A percentile compares a stretch with the other conserved stretches of the same genome.
Conservation (phyloP, 1,139 yeast genomes). For the Citeromyces hawaiiensis region DNA sequence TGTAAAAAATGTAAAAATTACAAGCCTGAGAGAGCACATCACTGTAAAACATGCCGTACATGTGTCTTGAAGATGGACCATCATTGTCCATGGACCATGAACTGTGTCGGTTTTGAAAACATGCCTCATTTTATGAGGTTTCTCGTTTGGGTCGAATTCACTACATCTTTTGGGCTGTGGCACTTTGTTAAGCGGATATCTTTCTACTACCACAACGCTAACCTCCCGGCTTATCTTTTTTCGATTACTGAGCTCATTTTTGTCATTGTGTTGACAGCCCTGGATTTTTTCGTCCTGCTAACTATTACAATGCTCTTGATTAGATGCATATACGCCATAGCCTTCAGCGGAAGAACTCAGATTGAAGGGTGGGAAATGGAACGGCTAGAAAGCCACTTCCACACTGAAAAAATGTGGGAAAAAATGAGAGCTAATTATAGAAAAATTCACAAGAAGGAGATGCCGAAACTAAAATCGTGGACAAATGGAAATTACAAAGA, state of each 20-base stretch:
- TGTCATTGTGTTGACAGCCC: conserved; percentile 40
- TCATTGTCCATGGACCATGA: conserved; percentile 78
- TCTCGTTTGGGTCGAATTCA: conserved; percentile 48
- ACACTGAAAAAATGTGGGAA: conserved; percentile 36
- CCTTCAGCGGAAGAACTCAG: conserved; percentile 69
- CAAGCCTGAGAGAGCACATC: conserved; percentile 75
- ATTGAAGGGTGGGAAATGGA: conserved; percentile 92
- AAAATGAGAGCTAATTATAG: conserved; percentile 33
- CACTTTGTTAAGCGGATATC: conserved; percentile 28
- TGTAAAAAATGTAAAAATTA: conserved; percentile 51
- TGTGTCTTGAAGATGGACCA: conserved; percentile 80
- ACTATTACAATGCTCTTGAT: conserved; percentile 45
- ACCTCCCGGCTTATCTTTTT: conserved; percentile 48
- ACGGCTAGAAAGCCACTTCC: conserved; percentile 55
- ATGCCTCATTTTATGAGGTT: conserved; percentile 79
- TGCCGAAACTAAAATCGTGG: conserved; percentile 41
- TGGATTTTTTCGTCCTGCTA: conserved; percentile 43
- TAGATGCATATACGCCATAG: conserved; percentile 45
- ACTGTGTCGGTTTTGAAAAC: conserved; percentile 72
- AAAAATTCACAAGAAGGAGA: conserved; percentile 24
- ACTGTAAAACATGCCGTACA: conserved; percentile 47
- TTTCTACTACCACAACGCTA: conserved; percentile 35
- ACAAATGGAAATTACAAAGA: conserved; percentile 5
- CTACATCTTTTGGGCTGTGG: conserved; percentile 35
- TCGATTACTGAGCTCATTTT: conserved; percentile 39